Base-by-base conservation (phyloP, 83 land plant genomes). In the Larix sibirica region DNA sequence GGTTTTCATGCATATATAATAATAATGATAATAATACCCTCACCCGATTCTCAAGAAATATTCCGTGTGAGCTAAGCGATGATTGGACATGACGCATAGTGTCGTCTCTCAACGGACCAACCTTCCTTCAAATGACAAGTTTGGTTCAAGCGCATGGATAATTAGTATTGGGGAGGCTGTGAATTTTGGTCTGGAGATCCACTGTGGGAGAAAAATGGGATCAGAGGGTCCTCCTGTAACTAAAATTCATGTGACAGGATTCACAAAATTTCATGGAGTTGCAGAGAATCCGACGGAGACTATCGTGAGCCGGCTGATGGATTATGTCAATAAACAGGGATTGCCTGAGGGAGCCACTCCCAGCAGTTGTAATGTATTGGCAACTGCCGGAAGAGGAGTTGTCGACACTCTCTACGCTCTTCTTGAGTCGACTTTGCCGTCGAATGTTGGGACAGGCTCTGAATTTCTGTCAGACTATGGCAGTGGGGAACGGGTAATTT, bases 221-320 rank as follows among this genome's bases (percentile, higher is more conserved):
- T 97, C 99, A 4, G 96, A 95, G 87, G 98, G 94, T 66, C 93
- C 92, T 42, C 66, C 88, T 20, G 62, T 65, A 3, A 83, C 87
- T 2, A 87, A 87, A 65, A 84, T 96, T 59, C 92, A 96, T 79
- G 84, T 95, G 10, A 96, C 99, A 12, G 99, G 98, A 47, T 96
- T 96, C 84, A 97, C 92, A 89, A 97, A 94, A 81, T 97, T 95
- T 80, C 96, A 94, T 83, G 96, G 98, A 42, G 99, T 97, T 38
- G 84, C 92, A 3, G 98, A 94, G 81, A 97, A 96, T 79, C 99
- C 99, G 36, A 95, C 99, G 0, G 96, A 97, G 78, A 84, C 89
- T 31, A 86, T 95, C 58, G 95, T 95, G 18, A 76, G 83, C 58
- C 87, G 86, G 80, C 78, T 97, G 65, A 81, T 82, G 67, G 92